Evolutionary conservation across 306 rosid genomes (phyloP).

Genomic region (Vachellia pachyceras): DNA sequence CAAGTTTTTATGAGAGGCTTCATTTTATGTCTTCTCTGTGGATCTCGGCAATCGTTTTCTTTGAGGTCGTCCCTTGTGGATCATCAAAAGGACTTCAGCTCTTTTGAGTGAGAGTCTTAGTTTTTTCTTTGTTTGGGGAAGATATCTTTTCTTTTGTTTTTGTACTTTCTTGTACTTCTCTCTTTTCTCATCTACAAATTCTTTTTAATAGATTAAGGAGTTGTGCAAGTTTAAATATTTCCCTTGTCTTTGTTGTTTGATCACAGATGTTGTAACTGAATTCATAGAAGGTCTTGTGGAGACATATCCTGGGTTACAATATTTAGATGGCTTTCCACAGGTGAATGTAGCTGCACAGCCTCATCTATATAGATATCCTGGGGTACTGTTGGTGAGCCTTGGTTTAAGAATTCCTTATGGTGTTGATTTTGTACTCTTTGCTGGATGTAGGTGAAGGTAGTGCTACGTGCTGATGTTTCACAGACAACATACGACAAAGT

Average conservation of each 20-base stretch:
- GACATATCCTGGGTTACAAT: slow-evolving; percentile 89
- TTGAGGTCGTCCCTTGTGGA: not conserved
- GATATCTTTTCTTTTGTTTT: slow-evolving; percentile 7
- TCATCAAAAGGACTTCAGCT: not conserved
- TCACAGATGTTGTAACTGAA: slow-evolving; percentile 91
- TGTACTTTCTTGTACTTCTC: not conserved
- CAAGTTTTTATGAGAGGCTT: not conserved
- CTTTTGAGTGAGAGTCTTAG: not conserved
- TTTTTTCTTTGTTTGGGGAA: not conserved
- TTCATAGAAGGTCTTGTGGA: slow-evolving; percentile 96
- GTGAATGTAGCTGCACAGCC: slow-evolving; percentile 43
- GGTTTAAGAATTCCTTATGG: not conserved
- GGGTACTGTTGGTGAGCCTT: not conserved
- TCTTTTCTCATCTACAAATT: not conserved
- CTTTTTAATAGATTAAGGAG: not conserved
- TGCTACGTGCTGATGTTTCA: slow-evolving; percentile 85
- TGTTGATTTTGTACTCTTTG: not conserved
- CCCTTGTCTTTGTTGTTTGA: slow-evolving; percentile 33
- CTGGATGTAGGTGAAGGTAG: slow-evolving; percentile 85
- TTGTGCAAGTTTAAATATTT: slow-evolving; percentile 15
- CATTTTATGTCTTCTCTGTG: not conserved
- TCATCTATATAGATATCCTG: not conserved
- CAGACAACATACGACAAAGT: slow-evolving; percentile 76
- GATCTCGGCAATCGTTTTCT: not conserved
- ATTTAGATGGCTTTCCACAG: slow-evolving; percentile 90